phyloP scores from a whole-genome alignment of 345 rosid genomes.

The Hevea brasiliensis region DNA sequence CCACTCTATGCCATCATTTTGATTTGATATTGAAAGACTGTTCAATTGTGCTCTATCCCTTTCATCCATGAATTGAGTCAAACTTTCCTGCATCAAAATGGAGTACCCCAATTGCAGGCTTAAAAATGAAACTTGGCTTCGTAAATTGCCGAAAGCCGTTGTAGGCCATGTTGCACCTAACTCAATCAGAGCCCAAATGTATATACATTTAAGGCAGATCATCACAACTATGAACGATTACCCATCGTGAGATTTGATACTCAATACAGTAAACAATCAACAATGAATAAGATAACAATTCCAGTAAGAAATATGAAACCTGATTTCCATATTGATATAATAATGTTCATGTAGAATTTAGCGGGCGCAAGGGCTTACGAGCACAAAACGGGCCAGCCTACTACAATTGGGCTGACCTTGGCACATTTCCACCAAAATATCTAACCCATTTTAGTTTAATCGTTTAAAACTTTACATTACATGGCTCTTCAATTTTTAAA shows the following conservation, averaged over 20 bases:
- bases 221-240: not conserved
- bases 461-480: no score
- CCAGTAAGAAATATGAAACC: no score
- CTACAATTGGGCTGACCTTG: no score
- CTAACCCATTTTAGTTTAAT: no score
- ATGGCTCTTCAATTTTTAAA: no score
- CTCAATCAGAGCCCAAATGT: not conserved
- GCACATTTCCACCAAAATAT: no score
- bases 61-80: not conserved
- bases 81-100: not conserved
- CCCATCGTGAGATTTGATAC: slow-evolving; percentile 27
- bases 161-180: not conserved
- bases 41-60: not conserved
- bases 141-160: not conserved
- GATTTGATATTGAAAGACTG: not conserved
- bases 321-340: no score
- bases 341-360: no score
- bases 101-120: not conserved
- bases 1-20: not conserved
- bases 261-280: slow-evolving; percentile 24
- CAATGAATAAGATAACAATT: no score
- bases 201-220: not conserved
- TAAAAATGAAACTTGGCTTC: not conserved
- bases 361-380: no score
- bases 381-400: no score